These are phyloP conservation scores for Kwoniella dejecticola DNA, from an alignment of 768 basidiomycete genomes.

Conservation along the genomic window DNA sequence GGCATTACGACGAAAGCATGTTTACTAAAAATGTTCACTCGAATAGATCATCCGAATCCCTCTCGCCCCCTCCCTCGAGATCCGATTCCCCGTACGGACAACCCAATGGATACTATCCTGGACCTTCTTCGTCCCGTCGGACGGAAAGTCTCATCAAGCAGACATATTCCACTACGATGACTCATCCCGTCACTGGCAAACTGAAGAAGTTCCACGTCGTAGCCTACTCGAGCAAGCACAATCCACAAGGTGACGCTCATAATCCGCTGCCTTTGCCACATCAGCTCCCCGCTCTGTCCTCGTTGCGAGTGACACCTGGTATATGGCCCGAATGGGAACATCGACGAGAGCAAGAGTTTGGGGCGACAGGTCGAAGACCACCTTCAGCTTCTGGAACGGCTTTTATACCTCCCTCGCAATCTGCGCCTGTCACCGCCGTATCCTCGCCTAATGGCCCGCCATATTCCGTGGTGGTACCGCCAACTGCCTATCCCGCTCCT, in stretches of 20 bases:
- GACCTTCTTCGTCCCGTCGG: conserved; percentile 12
- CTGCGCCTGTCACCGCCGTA: conserved; percentile 20
- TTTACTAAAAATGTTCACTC: conserved; percentile 7
- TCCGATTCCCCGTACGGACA: conserved; percentile 20
- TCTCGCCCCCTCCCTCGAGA: conserved; percentile 25
- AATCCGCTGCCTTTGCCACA: conserved; percentile 42
- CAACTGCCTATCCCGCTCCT: conserved; percentile 18
- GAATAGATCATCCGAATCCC: conserved; percentile 22
- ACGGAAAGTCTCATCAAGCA: conserved; percentile 51
- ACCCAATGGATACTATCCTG: conserved; percentile 13
- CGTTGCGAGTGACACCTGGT: conserved; percentile 39
- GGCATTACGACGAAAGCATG: background rate
- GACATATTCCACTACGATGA: conserved; percentile 50
- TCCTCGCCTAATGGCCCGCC: conserved; percentile 22
- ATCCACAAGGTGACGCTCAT: conserved; percentile 45
- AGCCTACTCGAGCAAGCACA: conserved; percentile 46
- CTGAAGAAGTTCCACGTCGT: conserved; percentile 52
- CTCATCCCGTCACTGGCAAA: conserved; percentile 39
- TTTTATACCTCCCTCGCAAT: conserved; percentile 18
- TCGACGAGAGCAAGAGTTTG: conserved; percentile 29
- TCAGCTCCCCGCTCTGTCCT: conserved; percentile 41
- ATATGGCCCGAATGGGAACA: conserved; percentile 51
- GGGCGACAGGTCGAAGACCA: conserved; percentile 10
- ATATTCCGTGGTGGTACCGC: conserved; percentile 20
- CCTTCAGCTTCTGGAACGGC: conserved; percentile 2